Evolutionary conservation across 1,284 basidiomycete species (phyloP), one percentile per base, ranked within the genome.

Genomic region (Pseudozyma sp.): DNA sequence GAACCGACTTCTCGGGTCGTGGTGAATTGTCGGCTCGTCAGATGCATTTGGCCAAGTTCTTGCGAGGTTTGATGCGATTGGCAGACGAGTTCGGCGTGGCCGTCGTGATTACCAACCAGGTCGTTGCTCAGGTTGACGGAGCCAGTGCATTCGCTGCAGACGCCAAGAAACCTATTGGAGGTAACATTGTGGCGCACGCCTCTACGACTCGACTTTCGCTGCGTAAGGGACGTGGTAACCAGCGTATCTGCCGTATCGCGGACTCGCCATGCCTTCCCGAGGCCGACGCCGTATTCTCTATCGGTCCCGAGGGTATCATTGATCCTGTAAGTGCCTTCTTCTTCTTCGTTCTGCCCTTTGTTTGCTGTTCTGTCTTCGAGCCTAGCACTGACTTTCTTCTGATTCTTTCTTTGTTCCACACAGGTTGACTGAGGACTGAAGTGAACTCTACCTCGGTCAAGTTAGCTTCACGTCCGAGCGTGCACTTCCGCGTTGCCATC

Each of bases 31-130:
- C 94, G 1, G 94, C 95, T 10, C 90, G 97, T 57, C 97, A 99
- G 85, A 94, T 91, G 70, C 97, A 99, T 85, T 88, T 99, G n/a
- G 97, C 95, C 47, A 97, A 95, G 85, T 99, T 98, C 88, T 86
- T 99, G 54, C 90, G 97, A 59, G 95, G 92, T 1, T 88, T 99
- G 47, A 93, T 97, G 87, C 89, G 97, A 47, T 87, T 99, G 48
- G 97, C 96, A 5, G 96, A 99, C 83, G 97, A 99, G 89, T 99
- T 94, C 82, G 97, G 96, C 36, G 93, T 99, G 34, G 96, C 96
- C 0, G 96, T 99, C 16, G 95, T 99, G 5, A 91, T 98, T 56
- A 95, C 94, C 6, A 99, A 99, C 85, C 97, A 99, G 86, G 97
- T 99, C 67, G 97, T 99, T 88, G 97, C 97, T 16, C 95, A 92